Base-by-base conservation (phyloP, 495 filamentous ascomycete species). In the Penicillium flavigenum region DNA sequence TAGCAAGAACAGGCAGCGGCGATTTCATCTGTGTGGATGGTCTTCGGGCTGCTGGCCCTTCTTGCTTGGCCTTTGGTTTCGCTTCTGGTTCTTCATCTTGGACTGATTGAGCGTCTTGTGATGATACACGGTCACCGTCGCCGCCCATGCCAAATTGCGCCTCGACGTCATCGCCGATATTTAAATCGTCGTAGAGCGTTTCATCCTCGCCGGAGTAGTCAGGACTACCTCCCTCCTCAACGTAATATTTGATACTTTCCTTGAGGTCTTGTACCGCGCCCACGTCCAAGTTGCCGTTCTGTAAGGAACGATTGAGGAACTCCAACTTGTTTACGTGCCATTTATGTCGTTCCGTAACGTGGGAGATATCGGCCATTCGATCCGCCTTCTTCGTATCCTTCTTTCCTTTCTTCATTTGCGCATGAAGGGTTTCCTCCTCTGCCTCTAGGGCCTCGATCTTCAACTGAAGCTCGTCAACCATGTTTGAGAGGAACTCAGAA, bases 241-340 rank as follows among this genome's bases (percentile, higher is more conserved):
- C 91, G 71, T 98, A 98, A 75, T 96, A 96, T 61, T 84, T 86
- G 72, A 98, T 98, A 65, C 84, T 85, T 57, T 98, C 95, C 72
- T 96, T 89, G 17, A 96, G 70, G 19, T 91, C 89, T 44, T 83
- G 83, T 45, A 98, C 95, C 63, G 91, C 86, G 16, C 89, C 88
- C 17, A 83, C 78, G 47, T 98, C 95, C 58, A 97, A 81, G 59
- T 88, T 88, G 47, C 92, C 93, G 71, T 98, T 98, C 62, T 96
- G 91, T 54, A 98, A 76, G 29, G 91, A 88, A 57, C 94, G 88
- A 63, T 90, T 81, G 53, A 98, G 85, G 45, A 98, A 80, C 73
- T 98, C 94, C 59, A 98, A 80, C 71, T 96, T 96, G 57, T 85
- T 84, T 62, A 93, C 86, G 66, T 98, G 95, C 88, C 90, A 97